Base-by-base conservation (phyloP, 257 asterid genomes). In the Nicotiana benthamiana region DNA sequence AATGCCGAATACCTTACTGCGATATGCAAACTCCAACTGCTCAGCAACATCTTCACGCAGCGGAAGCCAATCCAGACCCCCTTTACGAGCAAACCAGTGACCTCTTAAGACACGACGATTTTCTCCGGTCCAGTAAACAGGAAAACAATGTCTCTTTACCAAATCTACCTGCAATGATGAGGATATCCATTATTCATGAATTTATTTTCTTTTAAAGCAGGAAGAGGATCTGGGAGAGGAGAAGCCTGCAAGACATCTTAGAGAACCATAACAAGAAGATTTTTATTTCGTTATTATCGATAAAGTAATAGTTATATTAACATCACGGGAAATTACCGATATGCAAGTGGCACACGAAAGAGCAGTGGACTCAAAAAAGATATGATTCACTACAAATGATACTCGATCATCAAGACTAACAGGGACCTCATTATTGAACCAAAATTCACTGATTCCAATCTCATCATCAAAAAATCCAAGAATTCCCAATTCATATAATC, bases 21-120 rank as follows among this genome's bases (percentile, higher is more conserved):
- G 90, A 83, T 92, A 96, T 77, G 98, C 99, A 87, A 89, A 94
- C 86, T 96, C 99, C 90, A 96, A 87, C 78, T 96, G 99, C 90
- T 96, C 99, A 43, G 98, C 88, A 70, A 96, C 92, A 89, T 96
- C 97, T 83, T 96, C 99, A 72, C 97, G 93, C 53, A 96, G 85
- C 26, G 99, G 99, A 84, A 90, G 93, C 99, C 99, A 96, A 88
- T 94, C 98, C 61, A 94, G 94, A 56, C 97, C 94, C 62, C 97
- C 96, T 88, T 92, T 96, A 81, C 97, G 95, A 82, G 97, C 98
- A 88, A 94, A 96, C 99, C 99, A 96, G 80, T 96, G 98, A 74
- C 99, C 99, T 88, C 98, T 89, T 79, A 96, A 80, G 61, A 96
- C 97, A 76, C 99, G 92, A 40, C 97, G 86, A 83, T 93, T 86